Evolutionary conservation across 805 yeast genomes (phyloP), one percentile per base, ranked within the genome.

Genomic region (Wickerhamomyces silvicola): DNA sequence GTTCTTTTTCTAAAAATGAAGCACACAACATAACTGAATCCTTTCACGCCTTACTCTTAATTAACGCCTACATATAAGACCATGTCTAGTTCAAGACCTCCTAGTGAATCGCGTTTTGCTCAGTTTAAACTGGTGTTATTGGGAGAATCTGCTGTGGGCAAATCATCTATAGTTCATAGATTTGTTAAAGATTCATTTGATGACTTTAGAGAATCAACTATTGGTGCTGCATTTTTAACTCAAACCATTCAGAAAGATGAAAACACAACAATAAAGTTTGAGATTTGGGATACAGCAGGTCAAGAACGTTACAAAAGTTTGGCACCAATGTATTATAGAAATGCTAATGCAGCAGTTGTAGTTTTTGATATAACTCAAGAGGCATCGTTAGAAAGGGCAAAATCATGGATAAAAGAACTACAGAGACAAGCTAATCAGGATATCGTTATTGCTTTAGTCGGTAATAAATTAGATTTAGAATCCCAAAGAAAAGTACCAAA

Each of bases 261-360:
- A 22, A 45, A 52, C 20, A 69, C 73, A 11, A 73, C 76, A 1
- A 70, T 81, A 26, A 80, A 81, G 52, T 72, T 80, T 43, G 92
- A 82, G 50, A 80, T 82, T 32, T 82, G 92, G 94, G 94, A 82
- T 51, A 81, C 90, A 2, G 88, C 90, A 0, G 92, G 94, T 6
- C 92, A 82, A 54, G 92, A 82, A 48, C 60, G 94, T 35, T 82
- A 81, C 48, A 70, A 81, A 41, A 75, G 85, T 0, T 60, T 82
- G 42, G 84, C 90, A 4, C 87, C 90, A 19, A 82, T 82, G 87
- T 82, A 82, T 57, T 82, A 82, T 54, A 57, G 94, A 44, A 80
- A 80, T 48, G 82, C 88, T 18, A 81, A 82, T 54, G 81, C 85
- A 22, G 92, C 94, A 1, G 57, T 82, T 24, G 80, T 84, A 12